Evolutionary conservation across 768 basidiomycete species (phyloP).

Genomic region (Rhodotorula paludigena): DNA sequence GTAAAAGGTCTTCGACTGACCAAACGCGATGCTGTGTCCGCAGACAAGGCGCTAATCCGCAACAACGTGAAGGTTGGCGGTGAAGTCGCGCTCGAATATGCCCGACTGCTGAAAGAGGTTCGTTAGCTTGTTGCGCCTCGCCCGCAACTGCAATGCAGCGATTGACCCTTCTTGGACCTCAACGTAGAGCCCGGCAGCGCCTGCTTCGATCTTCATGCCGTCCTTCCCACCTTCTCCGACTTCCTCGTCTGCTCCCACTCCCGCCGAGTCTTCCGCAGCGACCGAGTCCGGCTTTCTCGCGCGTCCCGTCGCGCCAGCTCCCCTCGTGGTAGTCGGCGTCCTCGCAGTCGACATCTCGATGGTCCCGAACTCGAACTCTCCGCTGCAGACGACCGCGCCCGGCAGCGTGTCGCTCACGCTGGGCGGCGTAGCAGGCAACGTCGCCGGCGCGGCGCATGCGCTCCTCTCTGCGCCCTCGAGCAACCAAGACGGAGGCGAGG

Average conservation of each 20-base stretch:
- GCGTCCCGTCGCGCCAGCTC: not conserved
- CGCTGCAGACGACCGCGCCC: constrained; percentile 65
- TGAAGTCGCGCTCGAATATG: constrained; percentile 71
- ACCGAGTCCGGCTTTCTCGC: not conserved
- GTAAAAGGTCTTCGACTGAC: too few relatives aligned
- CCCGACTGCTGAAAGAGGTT: constrained; percentile 52
- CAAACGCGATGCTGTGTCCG: too few relatives aligned
- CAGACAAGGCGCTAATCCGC: constrained; percentile 79
- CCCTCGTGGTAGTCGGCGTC: constrained; percentile 70
- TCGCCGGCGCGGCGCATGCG: constrained; percentile 82
- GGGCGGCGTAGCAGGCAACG: constrained; percentile 92
- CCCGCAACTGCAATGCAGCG: constrained; percentile 7
- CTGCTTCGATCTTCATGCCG: not conserved
- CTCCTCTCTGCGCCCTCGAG: not conserved
- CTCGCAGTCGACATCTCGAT: constrained; percentile 86
- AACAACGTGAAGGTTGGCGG: constrained; percentile 82
- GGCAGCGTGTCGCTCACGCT: constrained; percentile 67
- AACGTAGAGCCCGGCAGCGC: too few relatives aligned
- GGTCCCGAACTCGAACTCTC: constrained; percentile 30
- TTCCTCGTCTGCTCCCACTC: not conserved
- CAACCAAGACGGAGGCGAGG: constrained; percentile 30
- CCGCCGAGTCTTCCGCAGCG: not conserved
- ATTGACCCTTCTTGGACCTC: too few relatives aligned
- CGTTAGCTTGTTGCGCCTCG: constrained; percentile 21
- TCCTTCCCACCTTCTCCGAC: constrained; percentile 9